These are phyloP conservation scores for Coniosporium tulheliwenetii DNA, from an alignment of 2,329 filamentous ascomycete genomes.

Conservation along the genomic window DNA sequence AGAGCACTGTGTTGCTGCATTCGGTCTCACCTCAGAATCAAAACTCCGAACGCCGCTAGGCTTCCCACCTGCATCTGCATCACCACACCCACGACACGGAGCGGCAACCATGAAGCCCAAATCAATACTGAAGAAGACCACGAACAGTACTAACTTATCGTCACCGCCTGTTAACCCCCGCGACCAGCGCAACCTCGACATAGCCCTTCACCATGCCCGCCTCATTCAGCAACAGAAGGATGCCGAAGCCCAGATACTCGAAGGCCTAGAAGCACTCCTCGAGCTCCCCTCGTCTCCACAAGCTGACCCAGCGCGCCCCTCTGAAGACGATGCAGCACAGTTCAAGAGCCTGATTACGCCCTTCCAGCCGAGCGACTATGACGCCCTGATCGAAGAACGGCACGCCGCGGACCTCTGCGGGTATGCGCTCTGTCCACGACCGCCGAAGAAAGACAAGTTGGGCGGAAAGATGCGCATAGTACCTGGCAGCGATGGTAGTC, in stretches of 20 bases:
- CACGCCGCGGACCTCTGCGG: slow-evolving; percentile 73
- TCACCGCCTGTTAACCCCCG: slow-evolving; percentile 9
- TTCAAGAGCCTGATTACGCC: slow-evolving; percentile 53
- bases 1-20: too few relatives aligned
- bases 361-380: slow-evolving; percentile 82
- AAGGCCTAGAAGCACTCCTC: slow-evolving; percentile 55
- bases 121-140: slow-evolving; percentile 27
- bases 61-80: too few relatives aligned
- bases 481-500: slow-evolving; percentile 37
- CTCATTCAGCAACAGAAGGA: slow-evolving; percentile 72
- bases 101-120: slow-evolving; percentile 19
- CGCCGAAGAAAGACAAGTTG: slow-evolving; percentile 37
- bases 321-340: slow-evolving; percentile 41
- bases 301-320: slow-evolving; percentile 34
- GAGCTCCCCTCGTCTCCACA: slow-evolving; percentile 39
- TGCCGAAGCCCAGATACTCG: slow-evolving; percentile 57
- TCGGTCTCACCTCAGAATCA: too few relatives aligned
- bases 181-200: slow-evolving; percentile 33
- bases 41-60: too few relatives aligned
- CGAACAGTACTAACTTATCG: slow-evolving; percentile 9
- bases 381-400: slow-evolving; percentile 75
- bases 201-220: slow-evolving; percentile 68
- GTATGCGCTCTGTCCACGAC: slow-evolving; percentile 60
- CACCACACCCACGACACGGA: background rate
- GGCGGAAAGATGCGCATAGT: slow-evolving; percentile 55